Conservation (phyloP, 371 early-diverging fungal genomes). For the Mortierella sp. region DNA sequence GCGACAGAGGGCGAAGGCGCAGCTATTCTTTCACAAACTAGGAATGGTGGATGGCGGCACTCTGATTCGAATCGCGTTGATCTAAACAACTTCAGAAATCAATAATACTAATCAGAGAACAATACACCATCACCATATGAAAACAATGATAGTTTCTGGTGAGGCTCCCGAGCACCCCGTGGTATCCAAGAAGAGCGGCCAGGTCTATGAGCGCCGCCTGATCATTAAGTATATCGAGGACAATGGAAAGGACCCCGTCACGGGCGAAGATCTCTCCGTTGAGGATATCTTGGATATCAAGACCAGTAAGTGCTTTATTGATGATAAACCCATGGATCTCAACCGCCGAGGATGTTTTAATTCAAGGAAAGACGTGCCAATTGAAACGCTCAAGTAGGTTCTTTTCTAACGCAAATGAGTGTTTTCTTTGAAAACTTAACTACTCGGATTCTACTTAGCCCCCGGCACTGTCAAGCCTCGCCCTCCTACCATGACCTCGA, state of each 20-base stretch:
- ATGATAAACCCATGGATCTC: neutral
- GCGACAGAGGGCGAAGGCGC: neutral
- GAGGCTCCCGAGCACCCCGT: constrained; percentile 92
- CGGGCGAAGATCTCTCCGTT: constrained; percentile 78
- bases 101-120: neutral
- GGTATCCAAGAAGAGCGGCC: constrained; percentile 86
- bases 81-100: neutral
- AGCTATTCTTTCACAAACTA: neutral
- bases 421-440: neutral
- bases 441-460: constrained; percentile 55
- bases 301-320: constrained; percentile 61
- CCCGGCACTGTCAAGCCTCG: constrained; percentile 86
- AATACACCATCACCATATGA: neutral
- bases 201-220: constrained; percentile 88
- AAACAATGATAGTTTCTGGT: constrained; percentile 85
- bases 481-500: constrained; percentile 91
- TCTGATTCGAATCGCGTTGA: constrained; percentile 8
- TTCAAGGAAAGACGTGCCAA: neutral
- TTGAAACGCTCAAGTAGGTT: neutral
- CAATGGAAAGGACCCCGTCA: constrained; percentile 87
- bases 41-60: neutral
- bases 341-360: neutral
- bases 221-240: constrained; percentile 91
- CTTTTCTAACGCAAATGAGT: neutral
- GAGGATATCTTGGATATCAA: constrained; percentile 89